Conservation (phyloP, 139 green algal species). For the Astrephomene gubernaculifera region DNA sequence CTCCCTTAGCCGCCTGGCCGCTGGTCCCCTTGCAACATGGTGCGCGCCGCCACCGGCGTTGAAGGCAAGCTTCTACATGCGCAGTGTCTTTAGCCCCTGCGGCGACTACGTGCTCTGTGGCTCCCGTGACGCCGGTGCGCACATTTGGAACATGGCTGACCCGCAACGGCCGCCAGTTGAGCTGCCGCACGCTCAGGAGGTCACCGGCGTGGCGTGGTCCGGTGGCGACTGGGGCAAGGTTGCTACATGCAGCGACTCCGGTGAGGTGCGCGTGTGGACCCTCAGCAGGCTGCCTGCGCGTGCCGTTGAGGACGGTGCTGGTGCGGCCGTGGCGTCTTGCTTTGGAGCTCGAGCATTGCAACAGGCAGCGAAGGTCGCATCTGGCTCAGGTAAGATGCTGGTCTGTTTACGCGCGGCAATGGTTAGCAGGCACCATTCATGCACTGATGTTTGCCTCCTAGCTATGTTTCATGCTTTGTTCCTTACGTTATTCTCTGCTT, state of each 20-base stretch:
- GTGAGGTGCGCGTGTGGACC: constrained; percentile 11
- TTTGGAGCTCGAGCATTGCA: no score
- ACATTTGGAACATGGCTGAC: constrained; percentile 1
- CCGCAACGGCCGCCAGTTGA: background rate
- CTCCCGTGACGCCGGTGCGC: background rate
- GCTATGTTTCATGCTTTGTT: no score
- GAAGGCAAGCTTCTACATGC: constrained; percentile 27
- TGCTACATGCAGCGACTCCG: constrained; percentile 32
- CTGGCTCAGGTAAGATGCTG: no score
- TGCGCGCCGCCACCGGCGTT: background rate
- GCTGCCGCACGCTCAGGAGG: constrained; percentile 25
- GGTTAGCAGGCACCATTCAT: no score
- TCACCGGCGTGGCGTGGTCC: constrained; percentile 39
- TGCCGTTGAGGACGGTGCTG: background rate
- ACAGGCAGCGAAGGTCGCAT: no score
- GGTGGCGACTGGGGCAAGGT: background rate
- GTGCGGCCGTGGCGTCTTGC: no score
- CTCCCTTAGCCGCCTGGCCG: background rate
- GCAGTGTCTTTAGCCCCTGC: constrained; percentile 28
- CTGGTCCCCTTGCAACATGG: constrained; percentile 10
- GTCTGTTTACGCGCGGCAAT: no score
- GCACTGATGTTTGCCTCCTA: no score
- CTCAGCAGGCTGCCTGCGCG: background rate
- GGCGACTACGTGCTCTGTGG: constrained; percentile 27
- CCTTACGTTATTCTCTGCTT: no score